Percentiles rank a stretch among this genome's conserved stretches.
Conservation (phyloP, 78 protist genomes). For the Reticulomyxa filosa region DNA sequence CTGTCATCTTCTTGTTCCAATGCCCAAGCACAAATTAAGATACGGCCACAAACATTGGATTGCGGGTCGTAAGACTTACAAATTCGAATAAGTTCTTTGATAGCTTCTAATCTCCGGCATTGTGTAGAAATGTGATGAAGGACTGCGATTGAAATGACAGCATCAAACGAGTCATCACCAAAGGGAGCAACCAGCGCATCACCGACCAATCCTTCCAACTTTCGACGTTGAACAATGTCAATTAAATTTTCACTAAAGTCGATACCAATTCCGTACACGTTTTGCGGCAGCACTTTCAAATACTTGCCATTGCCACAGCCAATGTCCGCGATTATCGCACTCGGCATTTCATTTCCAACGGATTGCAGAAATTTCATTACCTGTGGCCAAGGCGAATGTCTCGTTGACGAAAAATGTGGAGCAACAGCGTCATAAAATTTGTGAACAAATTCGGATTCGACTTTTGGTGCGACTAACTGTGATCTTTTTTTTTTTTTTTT, state of each 20-base stretch:
- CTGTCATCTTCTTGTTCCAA: neutral
- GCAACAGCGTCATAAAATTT: too few species aligned
- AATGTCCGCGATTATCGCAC: slow-evolving; percentile 9
- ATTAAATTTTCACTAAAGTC: neutral
- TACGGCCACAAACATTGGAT: too few species aligned
- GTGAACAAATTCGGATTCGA: too few species aligned
- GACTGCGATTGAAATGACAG: slow-evolving; percentile 5
- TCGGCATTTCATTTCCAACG: too few species aligned
- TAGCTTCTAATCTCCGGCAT: neutral
- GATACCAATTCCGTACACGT: neutral
- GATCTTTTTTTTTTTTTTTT: too few species aligned
- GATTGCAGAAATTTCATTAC: too few species aligned
- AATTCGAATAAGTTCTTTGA: neutral
- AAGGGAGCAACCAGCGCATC: neutral
- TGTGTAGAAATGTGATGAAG: slow-evolving; percentile 10
- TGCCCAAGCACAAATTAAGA: slow-evolving; percentile 11
- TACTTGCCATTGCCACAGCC: slow-evolving; percentile 14
- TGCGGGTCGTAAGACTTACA: neutral
- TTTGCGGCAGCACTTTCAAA: neutral
- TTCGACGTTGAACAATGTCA: neutral
- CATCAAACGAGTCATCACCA: neutral
- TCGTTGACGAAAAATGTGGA: too few species aligned
- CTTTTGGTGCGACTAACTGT: too few species aligned
- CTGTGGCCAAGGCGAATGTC: too few species aligned
- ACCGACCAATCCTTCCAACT: neutral